Base-by-base conservation (phyloP, 495 filamentous ascomycete genomes). In the Penicillium egyptiacum region DNA sequence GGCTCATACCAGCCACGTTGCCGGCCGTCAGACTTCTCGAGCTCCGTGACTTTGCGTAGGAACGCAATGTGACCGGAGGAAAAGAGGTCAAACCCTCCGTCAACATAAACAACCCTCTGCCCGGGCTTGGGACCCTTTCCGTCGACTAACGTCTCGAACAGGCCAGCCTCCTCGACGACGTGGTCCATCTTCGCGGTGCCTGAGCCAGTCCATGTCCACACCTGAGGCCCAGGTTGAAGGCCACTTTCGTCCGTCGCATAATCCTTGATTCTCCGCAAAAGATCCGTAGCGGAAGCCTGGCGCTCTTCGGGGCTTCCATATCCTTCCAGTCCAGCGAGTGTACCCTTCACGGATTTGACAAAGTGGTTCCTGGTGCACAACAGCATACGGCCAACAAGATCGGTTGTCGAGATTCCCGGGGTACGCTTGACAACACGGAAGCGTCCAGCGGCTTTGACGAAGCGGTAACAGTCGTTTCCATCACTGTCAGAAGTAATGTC, bases 351-450 rank as follows among this genome's bases (percentile, higher is more conserved):
- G 17, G 86, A 89, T 61, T 84, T 86, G 57, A 97, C 88, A 61
- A 95, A 95, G 72, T 98, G 93, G 20, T 81, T 87, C 66, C 84
- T 88, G 1, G 92, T 96, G 70, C 91, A 97, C 47, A 97, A 74
- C 61, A 99, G 80, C 95, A 99, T 99, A 53, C 94, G 84, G 3
- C 95, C 94, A 37, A 99, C 94, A 8, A 99, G 81, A 65, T 99
- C 95, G 3, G 94, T 99, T 1, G 94, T 99, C 5, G 90, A 95
- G 59, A 99, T 99, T 31, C 90, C 90, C 0, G 93, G 93, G 0
- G 95, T 98, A n/a, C 94, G 79, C 74, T 92, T 93, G 19, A 99
- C 94, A 14, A 98, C 90, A 66, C 88, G 86, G 79, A 99, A 98
- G 8, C 94, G 83, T 19, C 86, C 86, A 14, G 92, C 93, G 23